Base-by-base conservation (phyloP, 2,329 filamentous ascomycete genomes). In the Fusarium guadeloupense region DNA sequence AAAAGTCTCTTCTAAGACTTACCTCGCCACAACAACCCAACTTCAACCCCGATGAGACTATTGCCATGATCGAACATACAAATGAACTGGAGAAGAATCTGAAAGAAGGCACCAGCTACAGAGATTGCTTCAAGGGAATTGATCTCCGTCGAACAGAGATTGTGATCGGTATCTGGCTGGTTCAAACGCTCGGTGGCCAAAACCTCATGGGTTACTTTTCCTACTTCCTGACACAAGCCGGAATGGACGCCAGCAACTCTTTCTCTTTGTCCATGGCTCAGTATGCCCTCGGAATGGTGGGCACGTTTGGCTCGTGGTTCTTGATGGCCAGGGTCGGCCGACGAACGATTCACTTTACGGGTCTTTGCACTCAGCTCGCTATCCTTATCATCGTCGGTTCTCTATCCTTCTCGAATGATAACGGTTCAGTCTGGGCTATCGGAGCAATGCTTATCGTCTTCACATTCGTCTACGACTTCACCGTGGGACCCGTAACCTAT, bases 1-100 rank as follows among this genome's bases (percentile, higher is more conserved):
- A 74, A 41, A 70, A 69, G 14, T 75, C 79, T 3, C 69, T 83
- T 0, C 56, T 77, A 21, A 74, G 80, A 14, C 74, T 83, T 3
- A 80, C 78, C 0, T 77, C 74, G 5, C 68, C 62, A 26, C 72
- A 75, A 54, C 71, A 76, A 51, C 68, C 74, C 19, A 61, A 65
- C 23, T 80, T 81, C 61, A 78, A 82, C 57, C 70, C 72, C 5
- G 78, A 83, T 53, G 76, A 81, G 55, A 78, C 78, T 0, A 70
- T 86, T 10, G 80, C 82, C 14, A 78, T 85, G 79, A 84, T 85
- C 66, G 76, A 79, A 30, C 78, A 85, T 59, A 85, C 83, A 7
- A 81, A 85, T 58, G 76, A 80, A 67, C 69, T 81, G 51, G 81
- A 84, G 62, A 78, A 78, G 63, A 64, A 72, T 19, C 57, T 77